Evolutionary conservation across 2,329 filamentous ascomycete genomes (phyloP), one percentile per base, ranked within the genome.

Genomic region (Neofusicoccum sp.): DNA sequence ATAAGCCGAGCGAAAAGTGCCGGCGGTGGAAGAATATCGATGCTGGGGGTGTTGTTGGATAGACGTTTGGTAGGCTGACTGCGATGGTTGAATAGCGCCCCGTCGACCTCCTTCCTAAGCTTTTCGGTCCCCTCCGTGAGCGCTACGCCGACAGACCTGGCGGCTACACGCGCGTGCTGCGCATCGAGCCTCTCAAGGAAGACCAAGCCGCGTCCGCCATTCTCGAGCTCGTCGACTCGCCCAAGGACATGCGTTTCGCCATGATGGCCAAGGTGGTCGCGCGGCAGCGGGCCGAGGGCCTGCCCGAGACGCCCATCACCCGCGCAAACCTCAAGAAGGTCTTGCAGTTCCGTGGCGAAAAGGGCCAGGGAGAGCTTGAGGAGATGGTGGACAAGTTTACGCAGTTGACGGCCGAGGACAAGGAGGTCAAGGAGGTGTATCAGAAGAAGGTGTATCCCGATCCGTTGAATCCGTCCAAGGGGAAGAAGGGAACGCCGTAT

Each of bases 121-220:
- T 99, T 69, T 96, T 98, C 78, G 90, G 90, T 62, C 85, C 89
- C 68, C 86, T 99, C 66, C 86, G 90, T 69, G 81, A 88, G 75
- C 90, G 95, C 70, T 99, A 98, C 79, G 80, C 84, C 49, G 74
- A 83, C 61, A 87, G 95, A 54, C 90, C 91, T 1, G 95, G 95
- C 66, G 95, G 95, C 62, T 99, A 98, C 83, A 99, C 95, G 16
- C 91, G 95, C 47, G 91, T 99, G 9, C 87, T 97, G 52, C 91
- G 93, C 69, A 93, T 96, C 67, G 94, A 98, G 79, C 91, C 95
- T 63, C 86, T 90, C 71, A 92, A 94, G 77, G 85, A 86, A 72
- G 94, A 98, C 77, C 92, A 97, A 80, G 94, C 91, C 7, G 86
- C 89, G 67, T 93, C 90, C 37, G 94, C 95, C 28, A 93, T 99